Base-by-base conservation (phyloP, 768 basidiomycete species). In the Leccinellum luteum region DNA sequence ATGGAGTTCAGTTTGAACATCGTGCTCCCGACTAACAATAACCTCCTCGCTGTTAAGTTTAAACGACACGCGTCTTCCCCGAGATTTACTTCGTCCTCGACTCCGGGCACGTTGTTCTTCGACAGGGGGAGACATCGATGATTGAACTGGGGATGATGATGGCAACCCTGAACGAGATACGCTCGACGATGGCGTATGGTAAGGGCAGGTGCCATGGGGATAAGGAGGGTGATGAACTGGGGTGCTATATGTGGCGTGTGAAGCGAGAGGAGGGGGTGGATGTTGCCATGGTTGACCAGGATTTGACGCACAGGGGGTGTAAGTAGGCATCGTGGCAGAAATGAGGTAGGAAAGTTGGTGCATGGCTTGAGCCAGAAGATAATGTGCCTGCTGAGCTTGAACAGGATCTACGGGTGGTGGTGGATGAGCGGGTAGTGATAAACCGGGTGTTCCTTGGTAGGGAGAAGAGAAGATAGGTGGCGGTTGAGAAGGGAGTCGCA, bases 61-160 rank as follows among this genome's bases (percentile, higher is more conserved):
- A 65, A 87, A 87, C 12, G 85, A 84, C 2, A 86, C 85, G 23
- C 75, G 75, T 57, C 85, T 76, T 9, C 81, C 84, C 30, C 79
- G 70, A 19, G 85, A 83, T 50, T 71, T 77, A 68, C 85, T 84
- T 51, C 81, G 75, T 28, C 73, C 69, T 25, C 80, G 80, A 60
- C 58, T 59, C 27, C 78, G 61, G 0, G 77, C 74, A 54, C 73
- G 74, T 28, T 59, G 67, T 45, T 62, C 68, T 53, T 61, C 67
- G 15, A 66, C 60, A 48, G 71, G 50, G 19, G 80, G 75, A 27
- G 79, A 73, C 4, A 77, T 75, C 1, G 75, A 75, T n/a, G 62
- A 62, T 13, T 54, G 65, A 54, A 78, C 71, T 3, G 83, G 79
- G 4, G 83, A 81, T 44, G 80, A 80, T 6, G 85, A 80, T 4